phyloP scores from a whole-genome alignment of 805 yeast genomes.

The Teunomyces aglyptinius region DNA sequence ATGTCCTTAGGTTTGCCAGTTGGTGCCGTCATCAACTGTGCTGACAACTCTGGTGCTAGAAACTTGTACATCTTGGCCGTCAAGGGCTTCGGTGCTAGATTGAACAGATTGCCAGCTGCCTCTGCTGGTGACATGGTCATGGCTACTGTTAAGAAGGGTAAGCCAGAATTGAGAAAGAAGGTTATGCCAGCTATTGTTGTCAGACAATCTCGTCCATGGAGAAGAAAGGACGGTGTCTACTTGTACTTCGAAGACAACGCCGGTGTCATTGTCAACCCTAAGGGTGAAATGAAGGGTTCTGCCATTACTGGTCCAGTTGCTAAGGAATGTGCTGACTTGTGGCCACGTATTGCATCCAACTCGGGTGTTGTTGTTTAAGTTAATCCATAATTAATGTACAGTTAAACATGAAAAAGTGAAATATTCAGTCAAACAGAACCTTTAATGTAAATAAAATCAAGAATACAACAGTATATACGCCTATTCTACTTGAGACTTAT shows the following conservation, averaged over 20 bases:
- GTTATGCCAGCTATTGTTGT: constrained; percentile 99
- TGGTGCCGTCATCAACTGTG: constrained; percentile 99
- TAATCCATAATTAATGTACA: constrained; percentile 1
- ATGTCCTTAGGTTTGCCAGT: constrained; percentile 99
- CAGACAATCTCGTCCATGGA: constrained; percentile 99
- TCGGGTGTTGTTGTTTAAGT: constrained; percentile 99
- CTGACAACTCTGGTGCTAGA: constrained; percentile 99
- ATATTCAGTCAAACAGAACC: not conserved
- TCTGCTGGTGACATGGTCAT: constrained; percentile 99
- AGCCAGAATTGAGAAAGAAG: constrained; percentile 99
- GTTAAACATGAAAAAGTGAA: constrained; percentile 2
- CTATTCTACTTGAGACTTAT: constrained; percentile 1
- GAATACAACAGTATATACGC: not conserved
- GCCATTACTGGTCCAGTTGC: constrained; percentile 99
- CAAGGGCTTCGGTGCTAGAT: constrained; percentile 99
- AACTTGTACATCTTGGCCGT: constrained; percentile 98
- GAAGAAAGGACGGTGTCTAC: constrained; percentile 99
- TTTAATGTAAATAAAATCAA: not conserved
- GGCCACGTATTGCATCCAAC: constrained; percentile 99
- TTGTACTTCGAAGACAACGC: constrained; percentile 99
- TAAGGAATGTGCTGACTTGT: constrained; percentile 99
- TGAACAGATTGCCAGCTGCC: constrained; percentile 99
- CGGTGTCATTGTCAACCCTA: constrained; percentile 99
- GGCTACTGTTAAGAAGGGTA: constrained; percentile 99
- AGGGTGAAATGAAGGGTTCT: constrained; percentile 99